Conservation (phyloP, 179 eudicot genomes). For the Heliamphora pulchella region DNA sequence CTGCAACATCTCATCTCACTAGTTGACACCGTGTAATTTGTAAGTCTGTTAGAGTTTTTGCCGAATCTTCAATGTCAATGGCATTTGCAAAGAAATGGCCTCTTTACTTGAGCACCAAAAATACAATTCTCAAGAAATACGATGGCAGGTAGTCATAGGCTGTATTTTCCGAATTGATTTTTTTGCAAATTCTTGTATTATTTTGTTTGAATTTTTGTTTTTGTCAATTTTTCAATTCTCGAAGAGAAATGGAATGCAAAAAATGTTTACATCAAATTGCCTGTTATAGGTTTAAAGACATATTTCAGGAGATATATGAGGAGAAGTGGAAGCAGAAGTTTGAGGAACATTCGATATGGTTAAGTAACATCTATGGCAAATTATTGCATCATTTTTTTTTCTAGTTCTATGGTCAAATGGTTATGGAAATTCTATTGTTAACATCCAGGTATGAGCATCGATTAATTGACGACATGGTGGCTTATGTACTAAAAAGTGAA, state of each 20-base stretch:
- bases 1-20: slow-evolving; percentile 9
- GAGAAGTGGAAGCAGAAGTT: slow-evolving; percentile 86
- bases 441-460: slow-evolving; percentile 92
- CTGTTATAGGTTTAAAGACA: slow-evolving; percentile 77
- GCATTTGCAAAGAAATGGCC: slow-evolving; percentile 95
- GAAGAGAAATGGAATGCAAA: background rate
- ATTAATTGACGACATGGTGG: slow-evolving; percentile 98
- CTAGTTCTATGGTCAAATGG: slow-evolving; percentile 7
- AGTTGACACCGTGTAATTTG: slow-evolving; percentile 16
- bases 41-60: slow-evolving; percentile 90
- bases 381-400: slow-evolving; percentile 1
- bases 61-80: slow-evolving; percentile 89
- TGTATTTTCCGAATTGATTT: background rate
- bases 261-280: background rate
- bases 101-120: slow-evolving; percentile 89
- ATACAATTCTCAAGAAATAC: slow-evolving; percentile 91
- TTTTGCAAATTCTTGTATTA: background rate
- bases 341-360: slow-evolving; percentile 94
- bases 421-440: slow-evolving; percentile 2
- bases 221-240: background rate
- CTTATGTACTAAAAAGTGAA: slow-evolving; percentile 91
- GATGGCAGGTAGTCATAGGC: slow-evolving; percentile 75
- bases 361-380: slow-evolving; percentile 21
- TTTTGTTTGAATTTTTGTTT: background rate
- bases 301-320: slow-evolving; percentile 92